Evolutionary conservation across 306 rosid species (phyloP).

Genomic region (Cucumis melo): DNA sequence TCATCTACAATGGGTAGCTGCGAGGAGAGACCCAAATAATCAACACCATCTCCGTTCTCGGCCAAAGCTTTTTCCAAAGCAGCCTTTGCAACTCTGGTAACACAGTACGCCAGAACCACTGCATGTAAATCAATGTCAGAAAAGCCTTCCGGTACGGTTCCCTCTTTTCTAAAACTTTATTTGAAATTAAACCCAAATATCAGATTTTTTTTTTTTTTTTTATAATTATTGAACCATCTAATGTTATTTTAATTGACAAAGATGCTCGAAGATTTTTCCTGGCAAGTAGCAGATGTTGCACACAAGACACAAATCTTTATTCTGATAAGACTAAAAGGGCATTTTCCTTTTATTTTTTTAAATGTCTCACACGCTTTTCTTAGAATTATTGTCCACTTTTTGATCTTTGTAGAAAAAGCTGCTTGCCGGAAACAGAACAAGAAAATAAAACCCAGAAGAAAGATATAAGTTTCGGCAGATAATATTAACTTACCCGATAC

Average conservation of each 20-base stretch:
- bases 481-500: conserved; percentile 36
- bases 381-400: neutral
- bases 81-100: conserved; percentile 44
- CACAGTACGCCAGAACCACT: conserved; percentile 27
- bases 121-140: conserved; percentile 11
- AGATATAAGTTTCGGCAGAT: neutral
- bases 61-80: conserved; percentile 37
- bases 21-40: conserved; percentile 17
- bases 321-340: neutral
- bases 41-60: conserved; percentile 27
- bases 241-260: neutral
- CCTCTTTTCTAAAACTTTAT: neutral
- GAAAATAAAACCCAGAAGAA: neutral
- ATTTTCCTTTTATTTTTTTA: neutral
- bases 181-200: neutral
- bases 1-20: conserved; percentile 32
- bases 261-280: neutral
- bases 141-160: neutral
- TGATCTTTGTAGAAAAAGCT: neutral
- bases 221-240: neutral
- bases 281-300: neutral
- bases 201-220: neutral
- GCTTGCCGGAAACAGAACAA: neutral
- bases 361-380: neutral
- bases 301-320: neutral